Percentiles rank a stretch among this genome's conserved stretches.
Evolutionary conservation across 202 grass and related monocot species (phyloP).

Genomic region (Schoenoplectus triqueter): DNA sequence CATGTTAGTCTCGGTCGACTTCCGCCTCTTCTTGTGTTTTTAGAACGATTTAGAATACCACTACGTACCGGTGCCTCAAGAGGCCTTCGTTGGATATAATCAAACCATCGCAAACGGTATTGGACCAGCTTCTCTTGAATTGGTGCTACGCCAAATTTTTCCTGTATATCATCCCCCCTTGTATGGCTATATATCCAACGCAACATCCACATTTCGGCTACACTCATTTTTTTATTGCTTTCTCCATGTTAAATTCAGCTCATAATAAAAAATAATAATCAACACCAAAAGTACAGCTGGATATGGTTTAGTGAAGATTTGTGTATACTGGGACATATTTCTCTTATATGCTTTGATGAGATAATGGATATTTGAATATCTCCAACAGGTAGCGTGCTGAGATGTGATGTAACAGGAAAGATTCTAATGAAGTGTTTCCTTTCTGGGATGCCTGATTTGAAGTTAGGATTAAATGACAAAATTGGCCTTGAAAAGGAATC

Average conservation of each 20-base stretch:
- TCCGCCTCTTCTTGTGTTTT: too few relatives aligned
- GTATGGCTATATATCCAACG: too few relatives aligned
- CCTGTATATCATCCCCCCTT: too few relatives aligned
- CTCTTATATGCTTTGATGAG: background rate
- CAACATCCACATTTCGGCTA: too few relatives aligned
- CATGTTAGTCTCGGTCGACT: too few relatives aligned
- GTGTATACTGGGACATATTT: background rate
- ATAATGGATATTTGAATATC: slow-evolving; percentile 13
- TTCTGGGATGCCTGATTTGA: slow-evolving; percentile 99
- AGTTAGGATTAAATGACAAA: slow-evolving; percentile 97
- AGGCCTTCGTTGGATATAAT: too few relatives aligned
- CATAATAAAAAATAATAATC: background rate
- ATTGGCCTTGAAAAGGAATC: slow-evolving; percentile 98
- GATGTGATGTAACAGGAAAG: slow-evolving; percentile 95
- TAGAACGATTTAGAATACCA: too few relatives aligned
- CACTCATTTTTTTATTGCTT: too few relatives aligned
- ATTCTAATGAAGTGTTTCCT: slow-evolving; percentile 99
- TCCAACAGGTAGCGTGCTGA: slow-evolving; percentile 79
- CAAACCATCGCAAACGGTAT: too few relatives aligned
- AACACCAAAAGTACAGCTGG: background rate
- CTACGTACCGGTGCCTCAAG: too few relatives aligned
- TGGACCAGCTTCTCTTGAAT: too few relatives aligned
- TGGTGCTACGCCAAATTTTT: too few relatives aligned
- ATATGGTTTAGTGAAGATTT: background rate
- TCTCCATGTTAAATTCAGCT: background rate